These are phyloP conservation scores for Leptographium procerum DNA, from an alignment of 2,329 filamentous ascomycete genomes.

Conservation along the genomic window DNA sequence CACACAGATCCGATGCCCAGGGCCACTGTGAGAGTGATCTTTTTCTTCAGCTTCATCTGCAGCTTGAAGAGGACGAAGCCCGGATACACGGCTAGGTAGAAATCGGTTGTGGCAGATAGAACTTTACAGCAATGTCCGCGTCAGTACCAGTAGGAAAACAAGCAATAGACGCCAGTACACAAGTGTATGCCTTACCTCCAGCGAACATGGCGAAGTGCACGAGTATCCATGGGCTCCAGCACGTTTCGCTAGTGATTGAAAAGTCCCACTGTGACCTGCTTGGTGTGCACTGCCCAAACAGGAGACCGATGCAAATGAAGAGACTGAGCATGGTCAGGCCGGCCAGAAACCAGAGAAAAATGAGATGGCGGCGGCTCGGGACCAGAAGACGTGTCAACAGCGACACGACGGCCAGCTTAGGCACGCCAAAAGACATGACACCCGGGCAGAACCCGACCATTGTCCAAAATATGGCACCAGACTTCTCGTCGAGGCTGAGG, in stretches of 20 bases:
- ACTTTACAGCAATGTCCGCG: constrained; percentile 11
- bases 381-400: constrained; percentile 27
- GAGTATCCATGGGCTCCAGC: constrained; percentile 22
- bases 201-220: constrained; percentile 28
- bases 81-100: constrained; percentile 31
- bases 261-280: constrained; percentile 25
- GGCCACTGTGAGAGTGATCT: constrained; percentile 24
- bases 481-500: constrained; percentile 19
- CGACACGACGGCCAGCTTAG: constrained; percentile 29
- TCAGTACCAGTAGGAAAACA: neutral
- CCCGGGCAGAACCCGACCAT: constrained; percentile 25
- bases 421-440: constrained; percentile 26
- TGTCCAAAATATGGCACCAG: constrained; percentile 23
- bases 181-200: constrained; percentile 20
- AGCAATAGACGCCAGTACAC: neutral
- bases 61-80: constrained; percentile 23
- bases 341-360: constrained; percentile 26
- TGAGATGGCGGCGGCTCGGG: constrained; percentile 20
- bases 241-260: constrained; percentile 20
- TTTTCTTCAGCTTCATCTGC: constrained; percentile 27
- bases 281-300: neutral
- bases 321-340: constrained; percentile 19
- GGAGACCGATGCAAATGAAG: neutral
- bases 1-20: constrained; percentile 28
- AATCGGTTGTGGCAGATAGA: constrained; percentile 24